Conservation (phyloP, 1,284 basidiomycete species). For the Apiotrichum veenhuisii region DNA sequence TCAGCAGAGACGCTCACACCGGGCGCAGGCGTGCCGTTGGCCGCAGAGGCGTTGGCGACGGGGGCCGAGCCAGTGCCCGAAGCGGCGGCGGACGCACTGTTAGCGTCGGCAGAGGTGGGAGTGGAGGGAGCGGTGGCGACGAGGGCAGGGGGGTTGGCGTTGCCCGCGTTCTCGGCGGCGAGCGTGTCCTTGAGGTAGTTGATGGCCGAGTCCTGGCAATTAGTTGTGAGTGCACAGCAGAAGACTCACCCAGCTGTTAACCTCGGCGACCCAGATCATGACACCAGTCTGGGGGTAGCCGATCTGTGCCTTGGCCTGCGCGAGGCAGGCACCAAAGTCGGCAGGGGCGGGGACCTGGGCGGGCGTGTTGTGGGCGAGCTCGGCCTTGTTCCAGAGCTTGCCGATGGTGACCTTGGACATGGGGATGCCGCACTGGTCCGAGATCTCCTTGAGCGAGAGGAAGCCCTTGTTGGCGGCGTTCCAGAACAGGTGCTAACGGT, state of each 20-base stretch:
- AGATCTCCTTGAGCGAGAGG: constrained; percentile 16
- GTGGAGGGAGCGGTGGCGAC: not conserved
- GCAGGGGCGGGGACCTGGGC: constrained; percentile 13
- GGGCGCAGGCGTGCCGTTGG: not conserved
- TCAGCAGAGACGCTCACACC: not conserved
- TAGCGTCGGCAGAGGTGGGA: not conserved
- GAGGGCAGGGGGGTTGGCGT: not conserved
- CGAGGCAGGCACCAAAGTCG: constrained; percentile 14
- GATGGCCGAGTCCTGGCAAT: constrained; percentile 8
- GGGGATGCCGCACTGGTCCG: constrained; percentile 15
- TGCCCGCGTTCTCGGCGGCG: not conserved
- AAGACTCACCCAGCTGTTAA: constrained; percentile 11
- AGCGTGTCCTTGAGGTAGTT: constrained; percentile 9
- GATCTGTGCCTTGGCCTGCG: constrained; percentile 9
- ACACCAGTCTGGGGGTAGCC: constrained; percentile 15
- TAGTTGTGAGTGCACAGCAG: no score
- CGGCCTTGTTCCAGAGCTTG: constrained; percentile 14
- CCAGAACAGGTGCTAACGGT: constrained; percentile 6
- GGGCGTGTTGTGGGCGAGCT: constrained; percentile 11
- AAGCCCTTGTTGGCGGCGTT: constrained; percentile 10
- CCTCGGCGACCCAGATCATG: constrained; percentile 18
- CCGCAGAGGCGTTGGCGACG: not conserved
- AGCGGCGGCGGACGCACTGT: not conserved
- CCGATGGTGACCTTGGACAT: constrained; percentile 14
- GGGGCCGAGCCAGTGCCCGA: not conserved